Evolutionary conservation across 441 rosid species (phyloP), one percentile per base, ranked within the genome.

Genomic region (Populus hybrid): DNA sequence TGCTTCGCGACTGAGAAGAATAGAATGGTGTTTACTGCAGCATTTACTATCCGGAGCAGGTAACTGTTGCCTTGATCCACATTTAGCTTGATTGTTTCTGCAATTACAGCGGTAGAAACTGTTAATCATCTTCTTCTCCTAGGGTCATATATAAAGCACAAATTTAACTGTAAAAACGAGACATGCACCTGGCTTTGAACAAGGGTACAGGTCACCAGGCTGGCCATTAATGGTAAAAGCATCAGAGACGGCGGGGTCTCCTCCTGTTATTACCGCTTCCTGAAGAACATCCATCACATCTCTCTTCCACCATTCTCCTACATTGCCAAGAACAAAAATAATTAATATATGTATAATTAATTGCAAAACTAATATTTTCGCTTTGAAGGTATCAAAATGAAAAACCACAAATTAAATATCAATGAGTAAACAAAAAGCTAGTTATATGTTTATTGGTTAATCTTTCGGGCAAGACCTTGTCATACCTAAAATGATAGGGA

Each of bases 301-400:
- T 53, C 67, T 33, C 80, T 82, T 88, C 88, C 87, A 90, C 93
- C 93, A 90, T 72, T 86, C 86, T 59, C 87, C 93, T 85, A n/a
- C 50, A 59, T 42, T 63, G 16, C 53, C 16, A 11, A 42, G 18
- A 42, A 11, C 53, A 10, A 42, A 42, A 42, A 12, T 4, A 53
- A 29, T 45, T 2, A 9, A 38, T 38, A 38, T 9, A 38, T 38
- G 1, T 38, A 0, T 38, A 38, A 38, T 38, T 38, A 38, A 38
- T 38, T 38, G 10, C 42, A 38, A 33, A 4, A 71, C 53, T 11
- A 4, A 31, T 38, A 9, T 11, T 42, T 10, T 42, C 50, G 1
- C 16, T 3, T 42, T 42, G 50, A 42, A 42, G 16, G 16, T 42
- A 42, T 42, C 50, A 42, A 42, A 42, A 42, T 42, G 53, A 31